Conservation (phyloP, 352 stramenopile genomes). For the Pythium brassicae region DNA sequence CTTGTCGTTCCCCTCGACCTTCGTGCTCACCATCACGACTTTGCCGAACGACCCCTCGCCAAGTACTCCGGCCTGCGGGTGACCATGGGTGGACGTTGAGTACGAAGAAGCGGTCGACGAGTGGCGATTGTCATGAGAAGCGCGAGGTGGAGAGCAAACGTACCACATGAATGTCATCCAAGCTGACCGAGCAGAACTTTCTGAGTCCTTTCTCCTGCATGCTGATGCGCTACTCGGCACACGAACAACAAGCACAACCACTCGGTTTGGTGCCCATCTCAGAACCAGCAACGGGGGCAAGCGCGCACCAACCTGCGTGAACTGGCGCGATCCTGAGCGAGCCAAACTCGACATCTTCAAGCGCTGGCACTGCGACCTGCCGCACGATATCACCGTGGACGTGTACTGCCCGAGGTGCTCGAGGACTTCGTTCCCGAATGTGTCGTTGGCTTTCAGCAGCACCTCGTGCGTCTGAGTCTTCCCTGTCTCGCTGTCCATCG, state of each 20-base stretch:
- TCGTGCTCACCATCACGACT: conserved; percentile 89
- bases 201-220: conserved; percentile 35
- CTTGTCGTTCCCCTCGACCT: conserved; percentile 47
- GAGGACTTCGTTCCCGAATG: conserved; percentile 63
- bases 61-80: conserved; percentile 73
- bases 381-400: conserved; percentile 56
- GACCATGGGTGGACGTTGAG: not conserved
- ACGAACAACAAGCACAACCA: conserved; percentile 1
- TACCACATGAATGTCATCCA: conserved; percentile 71
- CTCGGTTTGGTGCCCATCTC: not conserved
- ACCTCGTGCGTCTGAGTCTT: conserved; percentile 33
- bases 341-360: conserved; percentile 52
- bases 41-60: conserved; percentile 96
- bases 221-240: conserved; percentile 34
- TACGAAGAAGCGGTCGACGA: not conserved
- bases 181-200: conserved; percentile 45
- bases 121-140: not conserved
- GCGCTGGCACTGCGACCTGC: conserved; percentile 57
- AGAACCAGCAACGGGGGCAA: not conserved
- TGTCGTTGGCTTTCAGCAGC: conserved; percentile 73
- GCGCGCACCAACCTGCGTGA: conserved; percentile 35
- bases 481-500: conserved; percentile 21
- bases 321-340: conserved; percentile 49
- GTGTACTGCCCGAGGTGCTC: conserved; percentile 44
- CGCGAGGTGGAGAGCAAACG: not conserved